Percentiles rank a stretch among this genome's conserved stretches.
Conservation (phyloP, 2,329 filamentous ascomycete species). For the Rhytidhysteron rufulum region DNA sequence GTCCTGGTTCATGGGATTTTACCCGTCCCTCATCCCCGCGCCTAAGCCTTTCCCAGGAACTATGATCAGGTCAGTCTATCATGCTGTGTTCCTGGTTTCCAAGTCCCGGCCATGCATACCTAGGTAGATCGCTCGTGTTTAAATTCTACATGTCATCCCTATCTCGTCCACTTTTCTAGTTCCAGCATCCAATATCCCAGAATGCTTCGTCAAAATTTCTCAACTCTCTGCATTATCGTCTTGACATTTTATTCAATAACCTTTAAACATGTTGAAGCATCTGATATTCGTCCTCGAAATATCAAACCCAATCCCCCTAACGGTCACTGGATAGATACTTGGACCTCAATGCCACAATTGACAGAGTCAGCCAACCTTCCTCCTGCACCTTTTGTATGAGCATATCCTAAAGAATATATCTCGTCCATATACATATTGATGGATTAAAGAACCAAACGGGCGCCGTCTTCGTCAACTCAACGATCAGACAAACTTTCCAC, state of each 20-base stretch:
- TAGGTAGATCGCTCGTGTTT: too few relatives aligned
- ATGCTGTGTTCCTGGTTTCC: not conserved
- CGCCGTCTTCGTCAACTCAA: slow-evolving; percentile 58
- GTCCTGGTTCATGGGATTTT: slow-evolving; percentile 1
- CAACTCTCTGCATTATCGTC: not conserved
- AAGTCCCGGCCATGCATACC: too few relatives aligned
- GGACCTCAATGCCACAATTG: slow-evolving; percentile 64
- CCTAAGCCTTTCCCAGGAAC: slow-evolving; percentile 9
- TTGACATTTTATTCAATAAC: not conserved
- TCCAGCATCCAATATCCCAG: not conserved
- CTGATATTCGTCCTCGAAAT: not conserved
- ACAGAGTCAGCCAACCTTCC: slow-evolving; percentile 62
- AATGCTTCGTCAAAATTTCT: not conserved
- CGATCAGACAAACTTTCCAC: slow-evolving; percentile 63
- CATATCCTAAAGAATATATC: not conserved
- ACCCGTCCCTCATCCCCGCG: slow-evolving; percentile 15
- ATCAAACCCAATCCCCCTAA: slow-evolving; percentile 22
- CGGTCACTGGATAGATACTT: slow-evolving; percentile 59
- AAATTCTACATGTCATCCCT: not conserved
- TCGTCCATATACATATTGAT: slow-evolving; percentile 9
- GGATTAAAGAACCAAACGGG: slow-evolving; percentile 47
- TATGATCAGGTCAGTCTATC: not conserved
- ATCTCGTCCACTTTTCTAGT: not conserved
- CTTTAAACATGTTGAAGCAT: not conserved
- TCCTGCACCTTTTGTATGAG: slow-evolving; percentile 49